These are phyloP conservation scores for Saxispiralis lemnorum DNA, from an alignment of 495 filamentous ascomycete genomes.

Conservation along the genomic window DNA sequence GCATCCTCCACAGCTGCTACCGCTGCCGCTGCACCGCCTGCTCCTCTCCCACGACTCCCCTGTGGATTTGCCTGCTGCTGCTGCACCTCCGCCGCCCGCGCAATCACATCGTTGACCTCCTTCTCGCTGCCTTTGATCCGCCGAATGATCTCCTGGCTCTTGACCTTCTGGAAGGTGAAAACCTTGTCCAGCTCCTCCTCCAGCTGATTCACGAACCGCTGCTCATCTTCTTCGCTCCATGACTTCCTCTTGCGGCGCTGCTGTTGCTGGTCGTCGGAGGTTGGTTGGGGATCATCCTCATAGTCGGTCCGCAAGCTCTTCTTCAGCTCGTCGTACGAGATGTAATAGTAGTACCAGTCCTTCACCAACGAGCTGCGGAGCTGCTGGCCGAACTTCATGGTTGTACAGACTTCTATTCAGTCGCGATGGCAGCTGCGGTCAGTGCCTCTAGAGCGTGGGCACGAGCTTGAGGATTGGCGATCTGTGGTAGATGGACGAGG, in stretches of 20 bases:
- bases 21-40: conserved; percentile 64
- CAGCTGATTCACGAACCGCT: conserved; percentile 65
- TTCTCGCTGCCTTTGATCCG: conserved; percentile 71
- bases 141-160: conserved; percentile 81
- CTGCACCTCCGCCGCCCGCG: conserved; percentile 35
- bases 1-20: conserved; percentile 19
- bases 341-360: conserved; percentile 94
- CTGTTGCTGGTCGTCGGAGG: conserved; percentile 23
- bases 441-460: too few relatives aligned
- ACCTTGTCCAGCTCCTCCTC: conserved; percentile 92
- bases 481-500: too few relatives aligned
- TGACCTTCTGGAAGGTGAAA: conserved; percentile 87
- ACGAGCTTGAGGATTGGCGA: too few relatives aligned
- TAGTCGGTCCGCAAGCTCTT: conserved; percentile 60
- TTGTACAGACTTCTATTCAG: too few relatives aligned
- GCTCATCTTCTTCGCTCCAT: conserved; percentile 90
- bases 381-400: conserved; percentile 65
- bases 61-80: conserved; percentile 22
- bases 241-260: conserved; percentile 37
- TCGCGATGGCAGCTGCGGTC: too few relatives aligned
- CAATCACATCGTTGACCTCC: conserved; percentile 76
- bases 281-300: conserved; percentile 30
- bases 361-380: conserved; percentile 80
- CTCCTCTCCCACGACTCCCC: conserved; percentile 37
- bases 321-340: conserved; percentile 90